These are phyloP conservation scores for Beauveria pseudobassiana DNA, from an alignment of 2,329 filamentous ascomycete species.

Conservation along the genomic window DNA sequence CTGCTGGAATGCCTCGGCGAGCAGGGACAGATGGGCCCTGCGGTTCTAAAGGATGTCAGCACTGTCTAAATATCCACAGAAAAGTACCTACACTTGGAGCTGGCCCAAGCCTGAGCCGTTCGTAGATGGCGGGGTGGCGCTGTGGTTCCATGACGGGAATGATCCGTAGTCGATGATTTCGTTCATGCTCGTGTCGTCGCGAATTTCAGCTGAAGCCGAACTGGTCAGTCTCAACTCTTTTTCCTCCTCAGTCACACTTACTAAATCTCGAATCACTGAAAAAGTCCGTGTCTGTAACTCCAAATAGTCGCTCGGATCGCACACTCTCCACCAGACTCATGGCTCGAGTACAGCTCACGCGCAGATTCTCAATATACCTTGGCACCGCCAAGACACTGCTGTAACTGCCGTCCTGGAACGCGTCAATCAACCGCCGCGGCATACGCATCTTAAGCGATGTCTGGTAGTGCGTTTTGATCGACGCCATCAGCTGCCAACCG, in stretches of 20 bases:
- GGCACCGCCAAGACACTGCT: constrained; percentile 42
- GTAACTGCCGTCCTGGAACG: constrained; percentile 44
- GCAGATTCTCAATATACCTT: constrained; percentile 34
- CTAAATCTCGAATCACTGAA: constrained; percentile 38
- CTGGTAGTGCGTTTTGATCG: constrained; percentile 38
- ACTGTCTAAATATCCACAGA: neutral
- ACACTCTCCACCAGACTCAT: constrained; percentile 46
- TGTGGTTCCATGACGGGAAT: constrained; percentile 40
- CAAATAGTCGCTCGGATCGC: constrained; percentile 36
- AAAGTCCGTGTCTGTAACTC: constrained; percentile 32
- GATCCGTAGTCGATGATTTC: constrained; percentile 45
- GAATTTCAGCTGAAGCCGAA: constrained; percentile 29
- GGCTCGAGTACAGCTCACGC: constrained; percentile 42
- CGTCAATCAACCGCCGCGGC: constrained; percentile 34
- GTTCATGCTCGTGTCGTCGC: constrained; percentile 30
- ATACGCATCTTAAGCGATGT: constrained; percentile 39
- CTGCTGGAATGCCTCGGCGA: constrained; percentile 46
- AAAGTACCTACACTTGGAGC: constrained; percentile 38
- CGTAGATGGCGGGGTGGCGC: constrained; percentile 31
- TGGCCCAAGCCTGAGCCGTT: constrained; percentile 43
- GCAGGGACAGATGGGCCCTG: constrained; percentile 40
- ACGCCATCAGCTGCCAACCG: constrained; percentile 31
- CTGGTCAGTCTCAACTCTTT: neutral
- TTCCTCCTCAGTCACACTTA: constrained; percentile 24
- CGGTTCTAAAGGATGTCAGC: constrained; percentile 31